A percentile compares a stretch with the other conserved stretches of the same genome.
Evolutionary conservation across 257 asterid species (phyloP).

Genomic region (Solanum ossicruentum): DNA sequence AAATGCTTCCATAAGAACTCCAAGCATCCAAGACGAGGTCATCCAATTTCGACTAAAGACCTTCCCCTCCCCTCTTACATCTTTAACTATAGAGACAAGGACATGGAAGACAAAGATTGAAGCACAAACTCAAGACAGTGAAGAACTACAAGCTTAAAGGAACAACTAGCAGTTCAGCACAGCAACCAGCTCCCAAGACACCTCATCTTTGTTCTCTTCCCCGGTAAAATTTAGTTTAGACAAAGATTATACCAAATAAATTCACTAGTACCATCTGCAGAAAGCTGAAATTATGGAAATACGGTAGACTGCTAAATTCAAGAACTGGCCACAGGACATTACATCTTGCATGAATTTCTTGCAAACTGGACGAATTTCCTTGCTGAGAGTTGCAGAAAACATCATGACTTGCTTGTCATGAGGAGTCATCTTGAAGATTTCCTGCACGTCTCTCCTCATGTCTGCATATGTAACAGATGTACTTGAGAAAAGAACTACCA

Average conservation of each 20-base stretch:
- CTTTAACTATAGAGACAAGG: background rate
- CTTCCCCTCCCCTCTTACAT: background rate
- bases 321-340: conserved; percentile 74
- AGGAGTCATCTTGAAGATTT: conserved; percentile 87
- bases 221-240: background rate
- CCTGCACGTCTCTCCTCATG: conserved; percentile 95
- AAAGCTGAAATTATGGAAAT: conserved; percentile 40
- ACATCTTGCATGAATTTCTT: conserved; percentile 96
- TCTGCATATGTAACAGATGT: conserved; percentile 19
- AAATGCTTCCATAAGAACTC: background rate
- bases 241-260: background rate
- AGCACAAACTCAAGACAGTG: background rate
- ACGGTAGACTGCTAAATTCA: conserved; percentile 51
- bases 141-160: background rate
- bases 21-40: background rate
- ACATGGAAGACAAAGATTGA: background rate
- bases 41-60: background rate
- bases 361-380: conserved; percentile 94
- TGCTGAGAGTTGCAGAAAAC: conserved; percentile 93
- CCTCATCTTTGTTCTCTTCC: background rate
- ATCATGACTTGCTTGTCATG: conserved; percentile 96
- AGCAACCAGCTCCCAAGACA: background rate
- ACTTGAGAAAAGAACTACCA: background rate
- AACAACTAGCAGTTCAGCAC: background rate
- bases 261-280: conserved; percentile 22